Base-by-base conservation (phyloP, 2,329 filamentous ascomycete species). In the Dactylonectria macrodidyma region DNA sequence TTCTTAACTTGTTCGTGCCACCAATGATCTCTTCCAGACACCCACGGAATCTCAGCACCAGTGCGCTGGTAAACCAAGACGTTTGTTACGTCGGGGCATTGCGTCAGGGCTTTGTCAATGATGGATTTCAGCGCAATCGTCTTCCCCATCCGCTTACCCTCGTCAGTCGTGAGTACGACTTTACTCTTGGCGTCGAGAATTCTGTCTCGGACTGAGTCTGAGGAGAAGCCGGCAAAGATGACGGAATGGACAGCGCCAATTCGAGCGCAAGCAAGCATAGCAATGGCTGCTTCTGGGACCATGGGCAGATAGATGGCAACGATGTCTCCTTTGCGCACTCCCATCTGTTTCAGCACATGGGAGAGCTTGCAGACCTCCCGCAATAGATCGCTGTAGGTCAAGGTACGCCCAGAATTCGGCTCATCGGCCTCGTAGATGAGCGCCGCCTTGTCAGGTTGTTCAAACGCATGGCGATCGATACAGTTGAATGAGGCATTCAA, bases 341-440 rank as follows among this genome's bases (percentile, higher is more conserved):
- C 95, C 88, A 97, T 94, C 82, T 95, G 88, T 86, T 94, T 97
- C 73, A 98, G 88, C 14, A 92, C 91, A 84, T 93, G 93, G 24
- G 95, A 91, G 9, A 94, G 89, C 81, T 89, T 92, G 76, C 91
- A 97, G 48, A 98, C 95, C 81, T 98, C 90, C 68, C 93, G 91
- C 64, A 97, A 89, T 47, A 98, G 91, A 86, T 98, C 94, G 73
- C 92, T 89, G 76, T 97, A 98, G 72, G 93, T 95, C 79, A 98
- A 91, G 61, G 86, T 94, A 69, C 94, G 93, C 76, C 95, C 94
- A 22, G 90, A 89, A 81, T 97, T 94, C 26, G 90, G 89, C 82
- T 98, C 95, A 78, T 98, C 95, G 67, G 94, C 94, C 84, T 98
- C 95, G 84, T 97, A 98, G 84, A 97, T 96, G 82, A 98, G 95